Percentiles rank a stretch among this genome's conserved stretches.
Conservation (phyloP, 1,139 yeast genomes). For the Ogataea hybrid region DNA sequence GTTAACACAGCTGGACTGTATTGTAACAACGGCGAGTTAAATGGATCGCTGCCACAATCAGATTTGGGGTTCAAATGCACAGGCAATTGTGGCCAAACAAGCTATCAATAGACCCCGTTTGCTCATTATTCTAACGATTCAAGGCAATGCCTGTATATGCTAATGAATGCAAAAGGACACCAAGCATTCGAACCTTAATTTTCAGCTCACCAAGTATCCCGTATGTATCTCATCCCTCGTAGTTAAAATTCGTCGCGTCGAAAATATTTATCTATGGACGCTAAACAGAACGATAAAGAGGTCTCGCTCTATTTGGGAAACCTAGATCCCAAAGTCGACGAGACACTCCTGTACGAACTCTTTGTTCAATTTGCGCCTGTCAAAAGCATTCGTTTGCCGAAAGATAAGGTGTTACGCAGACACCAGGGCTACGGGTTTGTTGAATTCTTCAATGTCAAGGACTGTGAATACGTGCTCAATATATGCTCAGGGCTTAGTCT, state of each 20-base stretch:
- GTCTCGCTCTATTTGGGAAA: constrained; percentile 83
- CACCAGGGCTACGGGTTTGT: constrained; percentile 92
- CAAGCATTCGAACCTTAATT: too few species aligned
- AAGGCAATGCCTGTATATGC: too few species aligned
- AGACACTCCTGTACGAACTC: constrained; percentile 69
- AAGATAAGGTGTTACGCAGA: constrained; percentile 65
- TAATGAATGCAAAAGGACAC: too few species aligned
- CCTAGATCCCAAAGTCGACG: constrained; percentile 71
- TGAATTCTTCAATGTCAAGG: constrained; percentile 59
- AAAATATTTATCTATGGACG: constrained; percentile 9
- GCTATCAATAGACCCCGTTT: too few species aligned
- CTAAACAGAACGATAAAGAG: constrained; percentile 37
- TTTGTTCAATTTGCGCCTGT: constrained; percentile 87
- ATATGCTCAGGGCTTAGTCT: constrained; percentile 62
- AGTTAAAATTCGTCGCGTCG: constrained; percentile 7
- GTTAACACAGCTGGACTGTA: too few species aligned
- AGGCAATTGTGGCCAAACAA: too few species aligned
- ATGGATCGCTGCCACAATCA: too few species aligned
- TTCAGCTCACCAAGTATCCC: too few species aligned
- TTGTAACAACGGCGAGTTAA: too few species aligned
- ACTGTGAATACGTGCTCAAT: constrained; percentile 68
- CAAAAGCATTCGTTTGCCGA: constrained; percentile 67
- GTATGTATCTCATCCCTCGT: too few species aligned
- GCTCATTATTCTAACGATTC: too few species aligned
- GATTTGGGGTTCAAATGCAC: too few species aligned